Base-by-base conservation (phyloP, 2,329 filamentous ascomycete genomes). In the Macroventuria anomochaeta region DNA sequence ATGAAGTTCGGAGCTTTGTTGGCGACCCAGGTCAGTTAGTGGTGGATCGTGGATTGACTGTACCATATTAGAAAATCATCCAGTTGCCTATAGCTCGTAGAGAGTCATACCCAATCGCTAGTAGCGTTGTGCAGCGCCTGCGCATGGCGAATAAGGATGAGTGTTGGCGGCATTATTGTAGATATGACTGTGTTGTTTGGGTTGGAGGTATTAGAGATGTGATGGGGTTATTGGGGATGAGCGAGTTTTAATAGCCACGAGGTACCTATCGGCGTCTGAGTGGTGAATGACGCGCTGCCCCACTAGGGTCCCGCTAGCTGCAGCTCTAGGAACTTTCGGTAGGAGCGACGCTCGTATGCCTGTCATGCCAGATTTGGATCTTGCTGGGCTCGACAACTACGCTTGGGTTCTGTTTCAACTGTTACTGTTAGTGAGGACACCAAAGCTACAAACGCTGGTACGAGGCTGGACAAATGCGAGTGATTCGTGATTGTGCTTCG, bases 81-180 rank as follows among this genome's bases (percentile, higher is more conserved):
- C 2, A 10, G 17, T 23, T 26, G 21, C n/a, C 10, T 3, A 33
- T 23, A 31, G 5, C 17, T 31, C n/a, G 8, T 25, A 33, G 5
- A 25, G 23, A 25, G 25, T 25, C 39, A 31, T 48, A 53, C 51
- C 62, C 71, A 78, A 54, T 80, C 72, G 56, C 65, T 63, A 18
- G 72, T 69, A 7, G 74, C 73, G 48, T 79, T 79, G 61, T 79
- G 77, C n/a, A 75, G 61, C 1, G 77, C 77, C 55, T 79, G 73
- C 2, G 75, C 77, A 55, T 79, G 77, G 51, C 78, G 71, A 53
- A 80, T 77, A 13, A 80, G 72, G 33, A 80, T 69, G 5, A 80
- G 59, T 7, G 72, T 79, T n/a, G 77, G 78, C 34, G 78, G 66
- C 77, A 78, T 77, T 26, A 17, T 55, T 38, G 32, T 15, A 13